Base-by-base conservation (phyloP, 2,329 filamentous ascomycete species). In the Fusarium tjaetaba region DNA sequence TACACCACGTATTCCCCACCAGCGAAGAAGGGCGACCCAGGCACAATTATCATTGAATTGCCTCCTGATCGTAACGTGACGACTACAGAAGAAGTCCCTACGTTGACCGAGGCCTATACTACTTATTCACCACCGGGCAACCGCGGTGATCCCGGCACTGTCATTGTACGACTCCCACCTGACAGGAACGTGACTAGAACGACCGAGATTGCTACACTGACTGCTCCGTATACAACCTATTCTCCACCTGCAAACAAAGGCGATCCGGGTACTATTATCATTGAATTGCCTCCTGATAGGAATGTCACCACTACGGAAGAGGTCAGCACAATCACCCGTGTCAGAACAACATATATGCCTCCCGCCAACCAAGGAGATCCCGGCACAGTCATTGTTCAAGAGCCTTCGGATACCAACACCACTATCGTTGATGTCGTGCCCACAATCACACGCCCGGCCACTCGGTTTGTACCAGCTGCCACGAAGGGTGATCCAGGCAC, bases 361-460 rank as follows among this genome's bases (percentile, higher is more conserved):
- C 70, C 70, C 10, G 58, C 39, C 5, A 65, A 57, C 8, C 51
- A n/a, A n/a, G 67, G 67, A 15, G 62, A 71, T 20, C 68, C 68
- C 8, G 69, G 69, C 10, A 71, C 69, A 39, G 52, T 71, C 11
- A 52, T 73, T 38, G 16, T 73, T 3, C 65, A 73, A 36, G 59
- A 65, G 26, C 62, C 67, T 18, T 52, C 68, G 13, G 62, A 67
- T 7, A 45, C 42, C 7, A 71, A 71, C 56, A 67, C 59, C 7
- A 71, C 69, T 9, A 68, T 71, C 22, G 59, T 71, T 14, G 56
- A 66, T 14, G 57, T 52, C 10, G 38, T 66, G 24, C 16, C 60
- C 14, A 61, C 68, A 13, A 70, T 71, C 11, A 68, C 68, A 18
- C 46, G 51, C 4, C 69, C 67, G 18, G 56, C 45, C 20, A 71